phyloP scores from a whole-genome alignment of 371 early-diverging fungal genomes.

The Batkoa obscura region DNA sequence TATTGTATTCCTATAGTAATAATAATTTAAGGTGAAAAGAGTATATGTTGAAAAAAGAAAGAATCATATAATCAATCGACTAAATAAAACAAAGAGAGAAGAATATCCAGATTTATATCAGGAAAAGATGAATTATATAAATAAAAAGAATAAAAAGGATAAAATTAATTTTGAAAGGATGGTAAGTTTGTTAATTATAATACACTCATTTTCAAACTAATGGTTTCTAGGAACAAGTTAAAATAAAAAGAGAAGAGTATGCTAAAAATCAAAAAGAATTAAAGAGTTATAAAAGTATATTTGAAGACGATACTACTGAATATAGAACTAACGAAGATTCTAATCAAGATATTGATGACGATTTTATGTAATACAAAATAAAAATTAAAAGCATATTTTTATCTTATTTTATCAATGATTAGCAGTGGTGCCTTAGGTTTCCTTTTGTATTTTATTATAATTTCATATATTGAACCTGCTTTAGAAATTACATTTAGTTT shows the following conservation, averaged over 20 bases:
- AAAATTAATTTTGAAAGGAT: slow-evolving; percentile 10
- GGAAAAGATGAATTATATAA: slow-evolving; percentile 45
- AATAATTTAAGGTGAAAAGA: slow-evolving; percentile 33
- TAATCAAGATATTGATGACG: slow-evolving; percentile 1
- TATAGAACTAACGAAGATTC: neutral
- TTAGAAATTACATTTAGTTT: no score
- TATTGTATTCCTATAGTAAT: neutral
- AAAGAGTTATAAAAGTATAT: neutral
- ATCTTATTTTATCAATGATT: no score
- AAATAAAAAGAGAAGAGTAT: slow-evolving; percentile 2
- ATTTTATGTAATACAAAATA: slow-evolving; percentile 5
- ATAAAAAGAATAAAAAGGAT: slow-evolving; percentile 23
- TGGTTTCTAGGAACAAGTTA: neutral
- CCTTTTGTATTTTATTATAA: no score
- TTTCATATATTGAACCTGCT: no score
- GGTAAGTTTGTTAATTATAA: slow-evolving; percentile 6
- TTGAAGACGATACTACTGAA: slow-evolving; percentile 2
- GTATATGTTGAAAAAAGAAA: slow-evolving; percentile 53
- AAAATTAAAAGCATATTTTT: no score
- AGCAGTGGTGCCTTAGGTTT: no score
- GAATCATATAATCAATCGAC: slow-evolving; percentile 74
- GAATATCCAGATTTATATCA: slow-evolving; percentile 47
- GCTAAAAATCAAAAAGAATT: neutral
- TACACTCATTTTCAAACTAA: neutral
- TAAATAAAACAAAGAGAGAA: slow-evolving; percentile 82